phyloP scores from a whole-genome alignment of 2,329 filamentous ascomycete genomes.

The Trichoderma sp. region DNA sequence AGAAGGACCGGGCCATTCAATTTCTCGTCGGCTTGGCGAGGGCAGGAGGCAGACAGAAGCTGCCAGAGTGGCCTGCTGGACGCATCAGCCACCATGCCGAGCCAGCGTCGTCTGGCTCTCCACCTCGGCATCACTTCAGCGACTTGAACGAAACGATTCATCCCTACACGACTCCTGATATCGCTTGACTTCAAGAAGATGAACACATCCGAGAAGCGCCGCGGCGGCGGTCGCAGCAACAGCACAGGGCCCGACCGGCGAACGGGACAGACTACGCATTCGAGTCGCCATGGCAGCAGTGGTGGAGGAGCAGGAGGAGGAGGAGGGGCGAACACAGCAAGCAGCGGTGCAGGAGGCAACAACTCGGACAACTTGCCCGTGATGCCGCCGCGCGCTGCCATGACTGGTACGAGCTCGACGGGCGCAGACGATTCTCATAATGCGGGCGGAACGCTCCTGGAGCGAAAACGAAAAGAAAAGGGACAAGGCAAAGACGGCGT shows the following conservation, averaged over 20 bases:
- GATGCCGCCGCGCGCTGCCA: slow-evolving; percentile 39
- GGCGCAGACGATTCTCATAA: slow-evolving; percentile 36
- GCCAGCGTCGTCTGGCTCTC: slow-evolving; percentile 35
- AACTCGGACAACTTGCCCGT: slow-evolving; percentile 36
- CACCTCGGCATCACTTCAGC: slow-evolving; percentile 33
- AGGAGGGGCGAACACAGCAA: slow-evolving; percentile 6
- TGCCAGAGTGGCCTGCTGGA: slow-evolving; percentile 10
- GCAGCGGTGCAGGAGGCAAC: slow-evolving; percentile 32
- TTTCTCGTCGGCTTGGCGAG: slow-evolving; percentile 5
- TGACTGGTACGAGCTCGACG: slow-evolving; percentile 33
- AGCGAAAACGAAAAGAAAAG: slow-evolving; percentile 39
- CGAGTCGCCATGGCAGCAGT: slow-evolving; percentile 30
- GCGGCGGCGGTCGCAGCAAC: slow-evolving; percentile 38
- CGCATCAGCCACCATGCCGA: slow-evolving; percentile 39
- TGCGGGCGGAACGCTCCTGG: slow-evolving; percentile 40
- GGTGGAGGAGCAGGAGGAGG: slow-evolving; percentile 20
- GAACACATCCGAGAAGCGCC: slow-evolving; percentile 51
- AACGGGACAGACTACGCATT: slow-evolving; percentile 29
- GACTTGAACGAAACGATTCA: slow-evolving; percentile 32
- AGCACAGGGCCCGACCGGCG: slow-evolving; percentile 33
- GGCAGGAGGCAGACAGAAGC: neutral
- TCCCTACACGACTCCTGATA: neutral
- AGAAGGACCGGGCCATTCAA: neutral
- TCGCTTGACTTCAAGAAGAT: slow-evolving; percentile 33
- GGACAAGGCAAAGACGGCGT: slow-evolving; percentile 36